phyloP scores from a whole-genome alignment of 2,329 filamentous ascomycete species.

The Neonectria punicea region DNA sequence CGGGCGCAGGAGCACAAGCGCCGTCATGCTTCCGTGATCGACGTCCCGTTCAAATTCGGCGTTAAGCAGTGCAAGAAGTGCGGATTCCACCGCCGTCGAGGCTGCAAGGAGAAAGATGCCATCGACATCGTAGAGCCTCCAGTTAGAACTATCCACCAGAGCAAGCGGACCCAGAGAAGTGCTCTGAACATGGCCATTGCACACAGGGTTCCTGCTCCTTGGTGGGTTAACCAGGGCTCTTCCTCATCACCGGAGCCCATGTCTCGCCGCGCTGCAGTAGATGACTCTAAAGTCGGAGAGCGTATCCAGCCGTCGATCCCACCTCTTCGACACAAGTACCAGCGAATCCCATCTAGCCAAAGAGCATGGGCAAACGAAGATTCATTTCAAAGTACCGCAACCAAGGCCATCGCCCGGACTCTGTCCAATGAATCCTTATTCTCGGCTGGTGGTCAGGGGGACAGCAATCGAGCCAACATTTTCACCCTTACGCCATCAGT shows the following conservation, averaged over 20 bases:
- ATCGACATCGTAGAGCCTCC: not conserved
- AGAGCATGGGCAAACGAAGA: not conserved
- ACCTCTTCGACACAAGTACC: not conserved
- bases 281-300: too few relatives aligned
- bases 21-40: slow-evolving; percentile 5
- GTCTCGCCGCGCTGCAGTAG: not conserved
- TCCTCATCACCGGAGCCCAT: not conserved
- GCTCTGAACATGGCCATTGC: not conserved
- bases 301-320: not conserved
- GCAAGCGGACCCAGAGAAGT: not conserved
- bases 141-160: not conserved
- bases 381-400: not conserved
- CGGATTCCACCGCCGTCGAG: slow-evolving; percentile 26
- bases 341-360: not conserved
- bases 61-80: slow-evolving; percentile 31
- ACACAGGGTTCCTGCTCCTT: not conserved
- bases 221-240: not conserved
- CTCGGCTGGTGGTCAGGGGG: too few relatives aligned
- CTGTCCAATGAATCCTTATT: not conserved
- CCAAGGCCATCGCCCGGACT: not conserved
- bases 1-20: slow-evolving; percentile 14
- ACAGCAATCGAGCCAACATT: not conserved
- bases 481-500: not conserved
- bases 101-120: slow-evolving; percentile 26
- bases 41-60: slow-evolving; percentile 19